Evolutionary conservation across 2,329 filamentous ascomycete species (phyloP), one percentile per base, ranked within the genome.

Genomic region (Orbilia oligospora): DNA sequence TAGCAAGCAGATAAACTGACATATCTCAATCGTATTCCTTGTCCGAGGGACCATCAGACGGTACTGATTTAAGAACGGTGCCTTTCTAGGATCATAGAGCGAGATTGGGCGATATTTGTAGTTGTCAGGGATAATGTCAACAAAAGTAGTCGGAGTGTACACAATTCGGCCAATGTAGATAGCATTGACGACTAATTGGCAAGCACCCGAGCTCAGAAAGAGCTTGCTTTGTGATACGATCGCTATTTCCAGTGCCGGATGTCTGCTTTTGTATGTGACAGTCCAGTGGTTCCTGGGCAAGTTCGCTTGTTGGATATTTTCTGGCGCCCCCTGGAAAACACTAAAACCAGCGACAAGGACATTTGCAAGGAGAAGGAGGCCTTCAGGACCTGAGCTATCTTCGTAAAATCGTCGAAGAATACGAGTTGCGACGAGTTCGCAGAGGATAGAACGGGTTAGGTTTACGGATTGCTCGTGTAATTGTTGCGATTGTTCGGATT

Each of bases 71-170:
- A 97, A 87, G 27, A 94, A 83, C 0, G 92, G 92, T 4, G 91
- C 92, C 80, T 90, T 89, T 16, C 91, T 87, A 0, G 93, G 93
- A 82, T 94, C 91, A 83, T 96, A 96, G 0, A 96, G 86, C 6
- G 91, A 91, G 69, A 96, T 94, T 1, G 92, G 92, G 81, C 92
- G 92, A 82, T 91, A 89, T 85, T 96, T 96, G 86, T 96, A 97
- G 81, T 92, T 90, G 83, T 96, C 93, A 0, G 93, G 93, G 58
- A 97, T 90, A 75, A 97, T 91, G 83, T 96, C 92, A 83, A 95
- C 89, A 83, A 93, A 94, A 0, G 90, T 90, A 0, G 91, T 93
- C 0, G 93, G 93, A 0, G 93, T 95, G 83, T 96, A 96, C 41
- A 94, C 90, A 78, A 97, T 89, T 38, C 91, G 88, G 4, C 93